phyloP scores from a whole-genome alignment of 306 rosid genomes.

The Fragaria iinumae region DNA sequence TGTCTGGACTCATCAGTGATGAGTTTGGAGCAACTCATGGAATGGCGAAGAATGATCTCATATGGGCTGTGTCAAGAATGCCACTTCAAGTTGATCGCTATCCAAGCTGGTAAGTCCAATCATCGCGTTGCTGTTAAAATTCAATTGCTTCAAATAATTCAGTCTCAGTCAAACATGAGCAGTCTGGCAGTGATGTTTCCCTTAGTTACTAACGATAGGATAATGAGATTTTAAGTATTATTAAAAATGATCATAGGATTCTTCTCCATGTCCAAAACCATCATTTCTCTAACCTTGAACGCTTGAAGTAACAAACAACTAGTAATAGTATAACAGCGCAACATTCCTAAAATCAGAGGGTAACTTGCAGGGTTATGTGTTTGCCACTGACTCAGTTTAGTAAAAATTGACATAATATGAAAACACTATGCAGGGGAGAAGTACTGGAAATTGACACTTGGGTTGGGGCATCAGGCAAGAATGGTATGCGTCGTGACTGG shows the following conservation, averaged over 20 bases:
- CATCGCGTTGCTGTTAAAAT: neutral
- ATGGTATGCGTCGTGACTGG: conserved; percentile 95
- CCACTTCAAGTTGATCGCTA: conserved; percentile 73
- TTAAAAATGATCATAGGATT: neutral
- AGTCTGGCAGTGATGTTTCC: neutral
- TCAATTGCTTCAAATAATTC: neutral
- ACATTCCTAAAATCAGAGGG: too few relatives aligned
- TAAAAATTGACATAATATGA: neutral
- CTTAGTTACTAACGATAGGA: neutral
- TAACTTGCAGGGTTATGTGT: too few relatives aligned
- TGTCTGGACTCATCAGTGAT: conserved; percentile 83
- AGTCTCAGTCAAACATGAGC: conserved; percentile 2
- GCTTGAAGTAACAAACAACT: too few relatives aligned
- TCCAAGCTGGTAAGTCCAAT: conserved; percentile 66
- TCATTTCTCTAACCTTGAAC: too few relatives aligned
- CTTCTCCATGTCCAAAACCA: neutral
- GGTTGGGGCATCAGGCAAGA: conserved; percentile 97
- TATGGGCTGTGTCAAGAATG: conserved; percentile 97
- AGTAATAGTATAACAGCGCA: too few relatives aligned
- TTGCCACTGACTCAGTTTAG: neutral
- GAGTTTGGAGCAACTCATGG: conserved; percentile 98
- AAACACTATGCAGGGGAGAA: conserved; percentile 71
- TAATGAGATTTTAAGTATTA: neutral
- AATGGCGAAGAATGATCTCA: conserved; percentile 78
- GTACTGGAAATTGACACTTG: conserved; percentile 84